Evolutionary conservation across 371 early-diverging fungal genomes (phyloP).

Genomic region (Syncephalastrum sp.): DNA sequence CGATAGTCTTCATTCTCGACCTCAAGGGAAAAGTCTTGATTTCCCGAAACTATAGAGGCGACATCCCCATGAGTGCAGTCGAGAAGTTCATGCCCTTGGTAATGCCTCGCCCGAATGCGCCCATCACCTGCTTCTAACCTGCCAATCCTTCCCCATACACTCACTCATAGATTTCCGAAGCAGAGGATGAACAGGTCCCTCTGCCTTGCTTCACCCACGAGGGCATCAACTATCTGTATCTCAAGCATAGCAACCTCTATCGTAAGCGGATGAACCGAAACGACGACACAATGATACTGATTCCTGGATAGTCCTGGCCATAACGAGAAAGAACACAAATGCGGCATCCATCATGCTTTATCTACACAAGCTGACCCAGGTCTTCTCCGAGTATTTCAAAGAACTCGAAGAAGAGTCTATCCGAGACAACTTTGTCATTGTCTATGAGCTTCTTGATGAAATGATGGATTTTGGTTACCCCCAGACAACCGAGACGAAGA

Average conservation of each 20-base stretch:
- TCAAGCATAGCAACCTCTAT: constrained; percentile 93
- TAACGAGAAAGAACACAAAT: constrained; percentile 96
- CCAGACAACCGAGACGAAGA: constrained; percentile 97
- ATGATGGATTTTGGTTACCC: constrained; percentile 99
- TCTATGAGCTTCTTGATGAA: constrained; percentile 98
- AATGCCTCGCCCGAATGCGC: constrained; percentile 2
- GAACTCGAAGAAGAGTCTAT: constrained; percentile 97
- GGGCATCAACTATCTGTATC: constrained; percentile 92
- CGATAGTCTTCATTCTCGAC: constrained; percentile 80
- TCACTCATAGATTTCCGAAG: constrained; percentile 58
- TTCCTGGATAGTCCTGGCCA: constrained; percentile 74
- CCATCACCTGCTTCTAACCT: constrained; percentile 1
- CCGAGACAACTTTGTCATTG: constrained; percentile 90
- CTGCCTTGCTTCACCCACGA: constrained; percentile 92
- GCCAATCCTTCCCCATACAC: not conserved
- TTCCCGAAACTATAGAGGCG: constrained; percentile 80
- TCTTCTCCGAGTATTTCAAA: constrained; percentile 97
- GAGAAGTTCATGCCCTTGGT: constrained; percentile 97
- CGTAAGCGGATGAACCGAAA: constrained; percentile 53
- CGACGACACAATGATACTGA: not conserved
- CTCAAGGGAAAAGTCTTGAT: constrained; percentile 96
- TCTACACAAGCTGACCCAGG: constrained; percentile 90
- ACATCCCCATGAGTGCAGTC: constrained; percentile 91
- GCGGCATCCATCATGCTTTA: constrained; percentile 94
- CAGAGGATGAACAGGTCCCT: constrained; percentile 91